Base-by-base conservation (phyloP, 495 filamentous ascomycete species). In the Penicillium fimorum region DNA sequence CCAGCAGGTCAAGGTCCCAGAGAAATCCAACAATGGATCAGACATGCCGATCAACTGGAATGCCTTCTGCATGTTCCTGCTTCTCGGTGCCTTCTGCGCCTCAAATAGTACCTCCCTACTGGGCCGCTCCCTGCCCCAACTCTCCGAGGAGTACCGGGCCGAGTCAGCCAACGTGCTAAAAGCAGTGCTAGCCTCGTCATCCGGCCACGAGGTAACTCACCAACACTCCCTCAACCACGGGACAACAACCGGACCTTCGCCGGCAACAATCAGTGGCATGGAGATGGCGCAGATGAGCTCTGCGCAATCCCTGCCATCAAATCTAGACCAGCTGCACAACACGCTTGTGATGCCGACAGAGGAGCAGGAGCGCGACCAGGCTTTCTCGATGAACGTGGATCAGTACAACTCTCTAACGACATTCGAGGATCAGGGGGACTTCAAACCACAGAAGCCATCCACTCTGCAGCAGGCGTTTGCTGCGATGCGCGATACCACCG, bases 81-180 rank as follows among this genome's bases (percentile, higher is more conserved):
- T 98, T 55, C 92, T 96, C 65, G 94, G 94, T 63, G 94, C 94
- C 48, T 97, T 96, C 70, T 91, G 97, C 58, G 91, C 93, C 50
- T 96, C 92, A 44, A 96, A 93, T 76, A 82, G 80, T 50, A 74
- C 82, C 3, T 73, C 84, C 70, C 66, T 87, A 64, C 60, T 86
- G 63, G 61, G 84, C 43, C 74, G 73, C 27, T 76, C 74, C 1
- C 85, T 97, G 63, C 93, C 92, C 30, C 87, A 87, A 58, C 85
- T 98, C 61, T 91, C 94, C 18, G 91, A 96, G 55, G 93, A 97
- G 62, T 88, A 97, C 53, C 91, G 91, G 55, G 89, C 88, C 56
- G 95, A 95, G 53, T 96, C 92, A 20, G 90, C 93, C 49, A 88
- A 87, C 53, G 87, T 98, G 27, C 82, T 98, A 38, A 90, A 96